Evolutionary conservation across 1,139 yeast species (phyloP).

Genomic region (Candida dubliniensis): DNA sequence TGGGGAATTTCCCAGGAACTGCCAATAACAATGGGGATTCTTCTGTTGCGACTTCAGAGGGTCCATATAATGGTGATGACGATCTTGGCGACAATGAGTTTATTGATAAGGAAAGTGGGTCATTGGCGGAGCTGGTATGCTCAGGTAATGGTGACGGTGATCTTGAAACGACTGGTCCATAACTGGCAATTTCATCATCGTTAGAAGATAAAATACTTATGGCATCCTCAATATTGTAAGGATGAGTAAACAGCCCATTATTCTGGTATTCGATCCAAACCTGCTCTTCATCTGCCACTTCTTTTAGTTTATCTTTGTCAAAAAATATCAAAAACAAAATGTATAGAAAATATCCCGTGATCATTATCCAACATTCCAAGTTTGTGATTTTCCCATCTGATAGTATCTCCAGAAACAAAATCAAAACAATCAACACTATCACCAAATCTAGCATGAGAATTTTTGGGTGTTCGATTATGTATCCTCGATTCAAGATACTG

Average conservation of each 20-base stretch:
- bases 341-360: slow-evolving; percentile 37
- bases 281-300: slow-evolving; percentile 15
- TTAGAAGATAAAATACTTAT: slow-evolving; percentile 24
- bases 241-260: slow-evolving; percentile 16
- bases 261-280: slow-evolving; percentile 11
- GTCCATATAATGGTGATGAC: no score
- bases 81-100: neutral
- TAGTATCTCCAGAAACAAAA: slow-evolving; percentile 43
- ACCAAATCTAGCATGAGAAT: slow-evolving; percentile 30
- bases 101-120: neutral
- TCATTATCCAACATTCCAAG: slow-evolving; percentile 48
- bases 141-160: neutral
- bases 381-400: slow-evolving; percentile 51
- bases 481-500: slow-evolving; percentile 26
- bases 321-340: slow-evolving; percentile 28
- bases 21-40: neutral
- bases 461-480: slow-evolving; percentile 21
- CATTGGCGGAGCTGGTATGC: neutral
- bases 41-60: no score
- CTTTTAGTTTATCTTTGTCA: slow-evolving; percentile 19
- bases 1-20: neutral
- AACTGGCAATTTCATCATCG: slow-evolving; percentile 17
- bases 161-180: slow-evolving; percentile 12
- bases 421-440: slow-evolving; percentile 37
- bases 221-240: slow-evolving; percentile 29